A percentile compares a stretch with the other conserved stretches of the same genome.
Conservation (phyloP, 306 rosid species). For the Luffa acutangula region DNA sequence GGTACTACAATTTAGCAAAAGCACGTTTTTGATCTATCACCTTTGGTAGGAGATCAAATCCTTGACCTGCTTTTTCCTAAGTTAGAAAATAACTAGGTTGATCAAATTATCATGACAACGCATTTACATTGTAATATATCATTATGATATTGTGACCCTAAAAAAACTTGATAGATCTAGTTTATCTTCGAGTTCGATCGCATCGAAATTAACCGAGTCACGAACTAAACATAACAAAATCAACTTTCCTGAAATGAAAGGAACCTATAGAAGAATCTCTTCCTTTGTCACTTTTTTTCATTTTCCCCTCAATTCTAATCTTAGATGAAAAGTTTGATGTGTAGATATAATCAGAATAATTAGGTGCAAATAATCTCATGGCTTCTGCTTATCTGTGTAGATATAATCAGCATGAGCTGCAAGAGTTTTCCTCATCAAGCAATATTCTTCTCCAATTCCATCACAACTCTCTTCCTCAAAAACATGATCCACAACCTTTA, state of each 20-base stretch:
- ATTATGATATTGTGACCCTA: background rate
- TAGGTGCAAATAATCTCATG: constrained; percentile 16
- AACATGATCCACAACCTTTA: constrained; percentile 35
- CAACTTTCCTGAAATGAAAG: background rate
- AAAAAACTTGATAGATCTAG: background rate
- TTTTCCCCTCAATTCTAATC: background rate
- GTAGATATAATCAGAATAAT: background rate
- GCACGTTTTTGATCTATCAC: background rate
- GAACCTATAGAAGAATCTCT: background rate
- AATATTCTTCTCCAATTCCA: constrained; percentile 57
- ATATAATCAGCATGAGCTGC: constrained; percentile 79
- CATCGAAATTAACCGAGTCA: no score
- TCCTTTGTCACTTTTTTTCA: background rate
- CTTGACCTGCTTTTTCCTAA: no score
- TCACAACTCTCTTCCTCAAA: constrained; percentile 49
- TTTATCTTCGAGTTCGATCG: background rate
- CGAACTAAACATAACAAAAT: background rate
- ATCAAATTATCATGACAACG: background rate
- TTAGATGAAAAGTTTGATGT: background rate
- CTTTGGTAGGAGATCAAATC: background rate
- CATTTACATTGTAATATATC: background rate
- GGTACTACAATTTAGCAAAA: no score
- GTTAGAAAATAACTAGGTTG: background rate
- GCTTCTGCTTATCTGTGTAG: constrained; percentile 61
- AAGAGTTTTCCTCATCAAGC: constrained; percentile 78